A percentile compares a stretch with the other conserved stretches of the same genome.
phyloP scores from a whole-genome alignment of 2,329 filamentous ascomycete genomes.

The Xylariaceae sp. region DNA sequence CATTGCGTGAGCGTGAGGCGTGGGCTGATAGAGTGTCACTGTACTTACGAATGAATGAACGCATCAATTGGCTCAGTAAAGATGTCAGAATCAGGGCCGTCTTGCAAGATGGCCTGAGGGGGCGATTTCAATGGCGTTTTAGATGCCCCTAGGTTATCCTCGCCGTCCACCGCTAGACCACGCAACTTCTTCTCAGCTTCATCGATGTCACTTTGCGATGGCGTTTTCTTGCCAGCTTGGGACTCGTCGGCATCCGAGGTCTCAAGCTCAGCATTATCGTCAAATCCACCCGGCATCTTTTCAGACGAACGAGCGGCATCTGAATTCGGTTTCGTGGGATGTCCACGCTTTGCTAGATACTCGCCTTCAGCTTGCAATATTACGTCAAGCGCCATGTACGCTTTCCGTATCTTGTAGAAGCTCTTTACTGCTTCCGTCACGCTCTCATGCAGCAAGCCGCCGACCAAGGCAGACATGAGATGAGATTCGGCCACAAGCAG shows the following conservation, averaged over 20 bases:
- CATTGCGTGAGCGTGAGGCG: not conserved
- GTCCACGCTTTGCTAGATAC: conserved; percentile 36
- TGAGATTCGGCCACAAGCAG: conserved; percentile 80
- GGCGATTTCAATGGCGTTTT: not conserved
- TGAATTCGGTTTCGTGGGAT: conserved; percentile 26
- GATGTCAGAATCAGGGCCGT: conserved; percentile 53
- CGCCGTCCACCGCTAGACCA: conserved; percentile 23
- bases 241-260: conserved; percentile 54
- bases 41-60: conserved; percentile 61
- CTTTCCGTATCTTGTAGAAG: conserved; percentile 89
- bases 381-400: conserved; percentile 73
- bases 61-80: conserved; percentile 73
- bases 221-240: conserved; percentile 40
- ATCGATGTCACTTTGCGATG: conserved; percentile 37
- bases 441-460: conserved; percentile 84
- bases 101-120: conserved; percentile 23
- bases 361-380: conserved; percentile 71
- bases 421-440: conserved; percentile 85
- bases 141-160: conserved; percentile 5
- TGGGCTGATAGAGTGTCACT: not conserved
- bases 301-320: conserved; percentile 13
- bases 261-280: conserved; percentile 39
- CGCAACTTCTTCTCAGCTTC: conserved; percentile 25
- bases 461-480: conserved; percentile 83
- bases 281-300: conserved; percentile 18